Base-by-base conservation (phyloP, 2,329 filamentous ascomycete species). In the Exophiala calicioides region DNA sequence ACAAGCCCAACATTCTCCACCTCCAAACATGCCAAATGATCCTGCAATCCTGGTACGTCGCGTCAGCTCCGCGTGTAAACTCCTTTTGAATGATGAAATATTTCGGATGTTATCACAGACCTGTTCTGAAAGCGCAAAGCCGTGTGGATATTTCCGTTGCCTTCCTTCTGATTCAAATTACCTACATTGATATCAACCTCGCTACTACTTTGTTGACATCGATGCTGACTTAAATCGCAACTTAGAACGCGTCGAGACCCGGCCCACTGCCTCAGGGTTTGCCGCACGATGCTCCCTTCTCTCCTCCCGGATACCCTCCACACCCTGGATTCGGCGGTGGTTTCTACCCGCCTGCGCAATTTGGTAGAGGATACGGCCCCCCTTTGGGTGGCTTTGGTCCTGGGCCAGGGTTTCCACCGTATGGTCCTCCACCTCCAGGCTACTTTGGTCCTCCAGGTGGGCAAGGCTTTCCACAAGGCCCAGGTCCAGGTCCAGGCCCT, bases 141-240 rank as follows among this genome's bases (percentile, higher is more conserved):
- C 80, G 76, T 95, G 90, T 95, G 84, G 90, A 95, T 73, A 82
- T 86, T 85, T 95, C 90, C 90, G 90, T 95, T 96, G 90, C 90
- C 90, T 96, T 96, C 90, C 90, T 96, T 95, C 90, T 96, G 90
- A 95, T 83, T 64, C 42, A 60, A 66, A 39, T 62, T 55, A 51
- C 31, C 16, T n/a, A 31, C 24, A 29, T 34, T 29, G 18, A 37
- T 45, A 18, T 21, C 29, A 12, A 15, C 2, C 23, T 13, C n/a
- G n/a, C 10, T 23, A 31, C 6, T 12, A n/a, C 8, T 4, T 43
- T 34, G 15, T 9, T 32, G 38, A 9, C 15, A 33, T 42, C 37
- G 30, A 47, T 30, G 46, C 53, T 48, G 30, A 46, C 44, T 5
- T 34, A 12, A 8, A n/a, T 18, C 15, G 19, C 31, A 29, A 33